Evolutionary conservation across 176 grass and related monocot genomes (phyloP).

Genomic region (Hyparrhenia diplandra): DNA sequence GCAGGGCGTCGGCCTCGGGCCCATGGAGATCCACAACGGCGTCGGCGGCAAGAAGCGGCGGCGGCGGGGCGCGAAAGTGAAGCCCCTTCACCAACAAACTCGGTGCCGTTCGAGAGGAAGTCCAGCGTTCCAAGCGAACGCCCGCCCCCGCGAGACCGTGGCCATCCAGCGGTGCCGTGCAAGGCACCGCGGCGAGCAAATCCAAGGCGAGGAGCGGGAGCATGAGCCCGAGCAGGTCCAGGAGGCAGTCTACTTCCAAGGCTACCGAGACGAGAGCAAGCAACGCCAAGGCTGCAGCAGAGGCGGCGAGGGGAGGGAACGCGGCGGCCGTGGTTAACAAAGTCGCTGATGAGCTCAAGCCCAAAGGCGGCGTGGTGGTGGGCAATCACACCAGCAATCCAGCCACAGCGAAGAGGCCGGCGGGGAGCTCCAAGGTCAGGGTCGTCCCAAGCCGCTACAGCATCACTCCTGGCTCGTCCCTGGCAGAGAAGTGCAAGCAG

Average conservation of each 20-base stretch:
- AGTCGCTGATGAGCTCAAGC: slow-evolving; percentile 5
- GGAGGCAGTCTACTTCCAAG: slow-evolving; percentile 41
- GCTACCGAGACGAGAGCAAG: neutral
- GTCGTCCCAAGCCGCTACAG: slow-evolving; percentile 84
- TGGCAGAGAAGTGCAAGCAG: slow-evolving; percentile 38
- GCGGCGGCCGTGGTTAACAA: slow-evolving; percentile 29
- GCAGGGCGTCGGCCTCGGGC: slow-evolving; percentile 73
- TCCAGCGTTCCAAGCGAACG: slow-evolving; percentile 4
- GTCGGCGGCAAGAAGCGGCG: neutral
- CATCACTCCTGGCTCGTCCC: slow-evolving; percentile 29
- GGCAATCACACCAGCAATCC: neutral
- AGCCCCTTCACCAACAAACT: slow-evolving; percentile 29
- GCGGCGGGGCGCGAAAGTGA: slow-evolving; percentile 6
- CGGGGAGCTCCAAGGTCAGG: slow-evolving; percentile 51
- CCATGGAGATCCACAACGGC: slow-evolving; percentile 67
- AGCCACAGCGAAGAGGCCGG: slow-evolving; percentile 42
- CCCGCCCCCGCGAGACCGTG: slow-evolving; percentile 28
- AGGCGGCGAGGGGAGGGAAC: slow-evolving; percentile 14
- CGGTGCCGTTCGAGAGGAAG: slow-evolving; percentile 39
- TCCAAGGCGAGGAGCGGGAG: slow-evolving; percentile 51
- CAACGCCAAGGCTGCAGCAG: neutral
- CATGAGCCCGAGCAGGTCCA: slow-evolving; percentile 51
- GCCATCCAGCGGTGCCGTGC: slow-evolving; percentile 39
- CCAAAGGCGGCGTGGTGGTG: slow-evolving; percentile 7
- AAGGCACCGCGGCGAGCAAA: slow-evolving; percentile 10